phyloP scores from a whole-genome alignment of 495 filamentous ascomycete species.

The Talaromyces nanjingensis region DNA sequence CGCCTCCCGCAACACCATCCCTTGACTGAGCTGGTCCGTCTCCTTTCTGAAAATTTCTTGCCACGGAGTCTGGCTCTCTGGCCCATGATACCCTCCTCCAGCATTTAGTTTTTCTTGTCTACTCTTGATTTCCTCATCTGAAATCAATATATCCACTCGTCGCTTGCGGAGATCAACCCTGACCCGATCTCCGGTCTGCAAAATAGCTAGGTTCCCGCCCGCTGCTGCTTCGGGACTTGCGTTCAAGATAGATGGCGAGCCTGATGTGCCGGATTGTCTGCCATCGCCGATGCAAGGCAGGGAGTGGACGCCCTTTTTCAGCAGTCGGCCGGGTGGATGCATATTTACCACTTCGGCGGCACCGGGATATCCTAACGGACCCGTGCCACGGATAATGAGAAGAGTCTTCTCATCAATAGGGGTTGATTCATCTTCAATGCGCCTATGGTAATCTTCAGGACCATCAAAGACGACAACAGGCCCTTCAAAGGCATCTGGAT shows the following conservation, averaged over 20 bases:
- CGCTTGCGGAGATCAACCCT: conserved; percentile 49
- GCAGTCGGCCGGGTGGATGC: conserved; percentile 41
- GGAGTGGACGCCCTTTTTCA: conserved; percentile 40
- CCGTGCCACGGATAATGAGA: conserved; percentile 47
- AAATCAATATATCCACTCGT: conserved; percentile 46
- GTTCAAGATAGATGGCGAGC: conserved; percentile 48
- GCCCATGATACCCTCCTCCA: conserved; percentile 26
- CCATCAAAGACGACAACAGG: conserved; percentile 47
- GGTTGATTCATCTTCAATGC: conserved; percentile 38
- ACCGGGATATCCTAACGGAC: conserved; percentile 47
- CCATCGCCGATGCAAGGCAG: conserved; percentile 51
- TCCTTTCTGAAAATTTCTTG: conserved; percentile 46
- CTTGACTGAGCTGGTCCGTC: conserved; percentile 42
- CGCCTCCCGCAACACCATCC: conserved; percentile 45
- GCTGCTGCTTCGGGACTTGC: conserved; percentile 55
- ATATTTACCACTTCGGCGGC: conserved; percentile 53
- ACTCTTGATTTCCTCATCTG: conserved; percentile 54
- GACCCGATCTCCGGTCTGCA: conserved; percentile 47
- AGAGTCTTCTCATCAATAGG: conserved; percentile 43
- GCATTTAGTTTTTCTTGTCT: conserved; percentile 46
- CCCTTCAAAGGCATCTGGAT: conserved; percentile 46
- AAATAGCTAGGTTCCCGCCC: conserved; percentile 48
- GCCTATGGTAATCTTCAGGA: conserved; percentile 43
- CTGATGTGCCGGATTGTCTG: conserved; percentile 49
- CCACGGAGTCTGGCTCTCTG: conserved; percentile 42